Evolutionary conservation across 1,139 yeast genomes (phyloP).

Genomic region (Saccharomyces hybrid): DNA sequence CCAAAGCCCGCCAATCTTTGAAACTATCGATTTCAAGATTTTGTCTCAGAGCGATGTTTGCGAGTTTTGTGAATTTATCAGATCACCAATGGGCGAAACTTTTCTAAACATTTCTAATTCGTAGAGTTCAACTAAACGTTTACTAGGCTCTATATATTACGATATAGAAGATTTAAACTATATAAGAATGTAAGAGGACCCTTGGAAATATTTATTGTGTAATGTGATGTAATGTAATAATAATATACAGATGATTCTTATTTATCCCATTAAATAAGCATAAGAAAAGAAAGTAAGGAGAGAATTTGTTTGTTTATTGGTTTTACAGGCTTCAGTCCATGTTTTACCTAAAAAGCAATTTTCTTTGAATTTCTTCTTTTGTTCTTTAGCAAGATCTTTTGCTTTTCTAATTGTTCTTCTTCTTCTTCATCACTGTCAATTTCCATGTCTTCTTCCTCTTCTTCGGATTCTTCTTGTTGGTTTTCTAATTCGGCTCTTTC

Average conservation of each 20-base stretch:
- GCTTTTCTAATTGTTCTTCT: conserved; percentile 46
- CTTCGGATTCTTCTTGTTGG: conserved; percentile 30
- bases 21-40: not conserved
- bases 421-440: conserved; percentile 38
- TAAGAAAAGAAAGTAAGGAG: not conserved
- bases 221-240: not conserved
- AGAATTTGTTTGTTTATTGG: too few species aligned
- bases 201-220: not conserved
- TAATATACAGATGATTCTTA: not conserved
- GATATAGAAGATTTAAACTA: not conserved
- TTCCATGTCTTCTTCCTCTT: conserved; percentile 39
- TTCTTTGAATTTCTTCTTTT: conserved; percentile 41
- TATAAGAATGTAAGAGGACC: not conserved
- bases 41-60: not conserved
- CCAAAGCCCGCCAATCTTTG: not conserved
- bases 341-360: conserved; percentile 24
- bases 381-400: conserved; percentile 72
- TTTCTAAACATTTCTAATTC: not conserved
- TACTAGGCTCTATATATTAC: not conserved
- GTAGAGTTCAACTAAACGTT: not conserved
- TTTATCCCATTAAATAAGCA: not conserved
- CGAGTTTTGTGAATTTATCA: not conserved
- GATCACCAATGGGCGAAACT: not conserved
- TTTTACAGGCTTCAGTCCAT: not conserved
- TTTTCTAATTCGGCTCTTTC: conserved; percentile 42